Evolutionary conservation across 2,329 filamentous ascomycete genomes (phyloP).

Genomic region (Coniochaeta sp.): DNA sequence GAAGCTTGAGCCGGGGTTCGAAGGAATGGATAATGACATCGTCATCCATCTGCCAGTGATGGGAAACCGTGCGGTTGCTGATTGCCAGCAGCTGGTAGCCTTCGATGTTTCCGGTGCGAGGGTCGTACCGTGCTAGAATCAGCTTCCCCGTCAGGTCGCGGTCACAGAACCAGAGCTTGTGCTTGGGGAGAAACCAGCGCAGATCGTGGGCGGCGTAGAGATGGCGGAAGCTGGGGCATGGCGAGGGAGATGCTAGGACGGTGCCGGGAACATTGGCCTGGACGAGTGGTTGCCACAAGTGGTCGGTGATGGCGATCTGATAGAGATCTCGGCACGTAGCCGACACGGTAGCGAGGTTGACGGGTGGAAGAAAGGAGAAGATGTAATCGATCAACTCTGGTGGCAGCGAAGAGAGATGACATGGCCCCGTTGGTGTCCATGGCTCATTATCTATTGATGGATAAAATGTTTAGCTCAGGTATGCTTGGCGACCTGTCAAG

Average conservation of each 20-base stretch:
- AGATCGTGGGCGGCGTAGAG: conserved; percentile 71
- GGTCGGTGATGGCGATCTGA: conserved; percentile 55
- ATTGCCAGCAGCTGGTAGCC: conserved; percentile 69
- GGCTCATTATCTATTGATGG: background rate
- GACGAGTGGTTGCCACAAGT: conserved; percentile 65
- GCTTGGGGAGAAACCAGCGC: conserved; percentile 74
- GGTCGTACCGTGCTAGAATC: conserved; percentile 70
- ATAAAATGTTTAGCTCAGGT: background rate
- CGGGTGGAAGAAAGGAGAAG: conserved; percentile 55
- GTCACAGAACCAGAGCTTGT: conserved; percentile 85
- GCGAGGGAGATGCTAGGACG: conserved; percentile 44
- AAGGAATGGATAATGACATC: conserved; percentile 68
- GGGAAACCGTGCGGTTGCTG: conserved; percentile 44
- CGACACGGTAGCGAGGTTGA: conserved; percentile 55
- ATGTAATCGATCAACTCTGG: conserved; percentile 70
- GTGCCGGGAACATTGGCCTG: conserved; percentile 58
- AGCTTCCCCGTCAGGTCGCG: conserved; percentile 65
- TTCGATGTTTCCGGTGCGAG: conserved; percentile 67
- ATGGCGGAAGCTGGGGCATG: conserved; percentile 58
- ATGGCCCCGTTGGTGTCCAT: conserved; percentile 2
- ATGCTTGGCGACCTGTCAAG: background rate
- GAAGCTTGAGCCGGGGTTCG: conserved; percentile 60
- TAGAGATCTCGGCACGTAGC: conserved; percentile 56
- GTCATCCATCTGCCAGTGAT: conserved; percentile 58
- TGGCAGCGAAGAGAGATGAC: conserved; percentile 52